Conservation (phyloP, 2,329 filamentous ascomycete genomes). For the Colletotrichum sp. region DNA sequence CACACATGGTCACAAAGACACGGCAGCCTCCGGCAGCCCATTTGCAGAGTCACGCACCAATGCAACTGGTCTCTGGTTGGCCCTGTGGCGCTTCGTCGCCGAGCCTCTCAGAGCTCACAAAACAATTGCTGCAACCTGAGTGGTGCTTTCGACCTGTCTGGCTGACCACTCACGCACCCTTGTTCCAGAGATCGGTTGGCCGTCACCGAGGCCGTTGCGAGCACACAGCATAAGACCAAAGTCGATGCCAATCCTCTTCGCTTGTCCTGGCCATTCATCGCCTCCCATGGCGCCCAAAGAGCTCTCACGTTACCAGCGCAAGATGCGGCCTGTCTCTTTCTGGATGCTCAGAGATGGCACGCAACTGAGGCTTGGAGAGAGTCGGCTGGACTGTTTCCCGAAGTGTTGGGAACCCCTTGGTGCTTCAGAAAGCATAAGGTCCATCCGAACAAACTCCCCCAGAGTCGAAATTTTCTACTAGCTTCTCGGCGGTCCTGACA, state of each 20-base stretch:
- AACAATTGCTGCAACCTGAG: background rate
- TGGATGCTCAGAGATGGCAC: background rate
- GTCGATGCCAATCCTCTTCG: background rate
- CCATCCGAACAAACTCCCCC: background rate
- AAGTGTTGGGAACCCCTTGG: background rate
- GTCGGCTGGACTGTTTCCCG: background rate
- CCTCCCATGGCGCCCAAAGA: background rate
- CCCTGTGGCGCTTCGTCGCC: background rate
- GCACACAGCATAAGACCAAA: background rate
- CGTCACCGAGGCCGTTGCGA: background rate
- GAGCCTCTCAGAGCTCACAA: slow-evolving; percentile 13
- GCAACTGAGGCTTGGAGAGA: background rate
- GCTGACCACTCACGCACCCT: slow-evolving; percentile 1
- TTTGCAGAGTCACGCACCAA: background rate
- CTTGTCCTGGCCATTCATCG: background rate
- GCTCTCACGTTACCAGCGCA: background rate
- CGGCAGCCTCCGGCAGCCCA: background rate
- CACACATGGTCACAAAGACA: background rate
- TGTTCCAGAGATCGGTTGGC: slow-evolving; percentile 2
- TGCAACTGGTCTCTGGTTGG: slow-evolving; percentile 4
- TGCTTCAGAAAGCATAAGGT: background rate
- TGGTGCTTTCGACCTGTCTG: background rate
- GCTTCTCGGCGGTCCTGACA: background rate
- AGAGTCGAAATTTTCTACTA: background rate
- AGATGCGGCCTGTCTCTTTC: background rate